Base-by-base conservation (phyloP, 1,284 basidiomycete species). In the Leccinum subrobustum region DNA sequence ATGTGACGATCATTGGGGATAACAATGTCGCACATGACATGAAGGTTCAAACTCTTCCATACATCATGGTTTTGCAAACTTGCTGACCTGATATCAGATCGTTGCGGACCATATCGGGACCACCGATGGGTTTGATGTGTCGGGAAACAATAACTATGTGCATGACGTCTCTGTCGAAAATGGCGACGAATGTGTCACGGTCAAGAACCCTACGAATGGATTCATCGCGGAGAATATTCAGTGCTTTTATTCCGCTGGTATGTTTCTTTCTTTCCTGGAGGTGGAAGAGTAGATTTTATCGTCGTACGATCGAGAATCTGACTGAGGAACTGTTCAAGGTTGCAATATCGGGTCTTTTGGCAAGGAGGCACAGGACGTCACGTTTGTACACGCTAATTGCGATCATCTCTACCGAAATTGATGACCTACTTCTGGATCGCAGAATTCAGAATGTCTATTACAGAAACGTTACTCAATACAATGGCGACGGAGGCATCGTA, bases 101-200 rank as follows among this genome's bases (percentile, higher is more conserved):
- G 7, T 64, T 18, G 64, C 64, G 6, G 67, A 67, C 25, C 62
- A 70, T 31, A 60, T 70, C 3, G 53, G 54, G 5, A 18, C 3
- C 27, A 61, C 64, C 14, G 64, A 57, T 20, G 67, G 64, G 6
- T 52, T 70, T 20, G 53, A 70, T 14, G 11, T 67, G 12, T 62
- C 52, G 0, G 66, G 66, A 14, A 67, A 57, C 14, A 53, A 61
- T 20, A 59, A 68, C 18, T 42, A 52, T 23, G 56, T 68, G 42
- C 64, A 67, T 31, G 64, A 67, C 25, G 52, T 68, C 53, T 67
- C 59, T n/a, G 58, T 70, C 44, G 66, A 57, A 57, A 66, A 66
- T 42, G 66, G 57, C 11, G 66, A 64, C 14, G 67, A 69, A 16
- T 65, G 63, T n/a, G 57, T 60, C 25, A 68, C 60, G 4, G 52